Conservation (phyloP, 129 eudicot genomes). For the Calendula officinalis region DNA sequence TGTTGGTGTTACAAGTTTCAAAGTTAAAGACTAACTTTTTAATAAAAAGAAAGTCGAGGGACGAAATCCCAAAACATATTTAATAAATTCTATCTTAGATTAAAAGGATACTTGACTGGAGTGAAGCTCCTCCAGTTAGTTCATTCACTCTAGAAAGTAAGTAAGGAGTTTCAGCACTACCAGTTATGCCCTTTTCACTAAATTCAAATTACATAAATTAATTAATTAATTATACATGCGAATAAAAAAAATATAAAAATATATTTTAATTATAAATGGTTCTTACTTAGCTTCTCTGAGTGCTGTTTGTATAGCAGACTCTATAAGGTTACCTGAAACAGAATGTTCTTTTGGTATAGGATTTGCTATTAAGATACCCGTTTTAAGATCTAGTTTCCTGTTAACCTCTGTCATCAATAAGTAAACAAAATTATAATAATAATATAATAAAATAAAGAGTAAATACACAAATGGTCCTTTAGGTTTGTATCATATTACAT, state of each 20-base stretch:
- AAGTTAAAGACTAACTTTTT: no score
- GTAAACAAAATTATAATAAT: neutral
- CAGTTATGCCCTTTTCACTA: conserved; percentile 84
- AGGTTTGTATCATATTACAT: no score
- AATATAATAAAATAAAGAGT: neutral
- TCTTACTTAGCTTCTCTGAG: conserved; percentile 78
- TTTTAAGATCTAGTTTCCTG: conserved; percentile 53
- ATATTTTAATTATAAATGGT: neutral
- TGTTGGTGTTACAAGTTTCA: no score
- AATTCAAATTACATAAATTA: conserved; percentile 14
- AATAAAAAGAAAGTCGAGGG: neutral
- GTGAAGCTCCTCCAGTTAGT: conserved; percentile 92
- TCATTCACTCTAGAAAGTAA: conserved; percentile 85
- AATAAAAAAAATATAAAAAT: neutral
- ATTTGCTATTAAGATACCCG: conserved; percentile 79
- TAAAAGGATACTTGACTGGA: conserved; percentile 91
- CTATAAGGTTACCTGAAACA: conserved; percentile 81
- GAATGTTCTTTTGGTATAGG: conserved; percentile 89
- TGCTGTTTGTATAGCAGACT: conserved; percentile 90
- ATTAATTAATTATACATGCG: neutral
- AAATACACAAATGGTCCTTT: no score
- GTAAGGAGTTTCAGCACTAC: conserved; percentile 94
- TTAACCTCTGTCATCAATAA: conserved; percentile 59
- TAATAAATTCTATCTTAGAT: neutral
- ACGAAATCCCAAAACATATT: neutral